phyloP scores from a whole-genome alignment of 176 grass and related monocot genomes.

The Rhipidocladum racemiflorum region DNA sequence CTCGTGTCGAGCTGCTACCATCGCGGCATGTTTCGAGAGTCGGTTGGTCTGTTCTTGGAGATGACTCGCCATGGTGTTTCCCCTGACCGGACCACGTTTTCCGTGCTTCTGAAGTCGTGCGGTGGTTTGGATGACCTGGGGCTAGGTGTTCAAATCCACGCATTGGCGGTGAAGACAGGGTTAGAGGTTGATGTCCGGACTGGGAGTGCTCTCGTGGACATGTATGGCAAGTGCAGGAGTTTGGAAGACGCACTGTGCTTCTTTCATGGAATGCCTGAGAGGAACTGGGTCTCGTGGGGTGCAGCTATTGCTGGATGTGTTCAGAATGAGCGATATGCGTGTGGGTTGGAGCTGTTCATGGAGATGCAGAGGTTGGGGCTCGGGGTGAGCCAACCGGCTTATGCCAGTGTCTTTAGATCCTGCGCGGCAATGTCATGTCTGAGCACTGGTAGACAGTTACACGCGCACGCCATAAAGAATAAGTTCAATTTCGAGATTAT shows the following conservation, averaged over 20 bases:
- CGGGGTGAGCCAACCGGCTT: slow-evolving; percentile 63
- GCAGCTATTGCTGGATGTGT: slow-evolving; percentile 56
- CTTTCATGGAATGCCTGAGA: slow-evolving; percentile 66
- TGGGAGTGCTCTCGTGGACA: slow-evolving; percentile 65
- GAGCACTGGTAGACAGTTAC: slow-evolving; percentile 55
- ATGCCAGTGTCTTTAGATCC: slow-evolving; percentile 77
- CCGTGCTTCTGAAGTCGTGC: slow-evolving; percentile 62
- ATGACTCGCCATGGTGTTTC: slow-evolving; percentile 40
- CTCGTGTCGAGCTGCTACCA: slow-evolving; percentile 52
- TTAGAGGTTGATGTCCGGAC: slow-evolving; percentile 50
- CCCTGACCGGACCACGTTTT: slow-evolving; percentile 52
- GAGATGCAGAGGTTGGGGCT: slow-evolving; percentile 70
- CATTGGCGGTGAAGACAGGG: slow-evolving; percentile 45
- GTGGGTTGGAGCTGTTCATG: slow-evolving; percentile 57
- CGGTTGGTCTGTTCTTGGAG: slow-evolving; percentile 46
- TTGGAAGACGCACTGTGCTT: slow-evolving; percentile 52
- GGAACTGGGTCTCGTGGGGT: slow-evolving; percentile 78
- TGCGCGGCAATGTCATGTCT: slow-evolving; percentile 48
- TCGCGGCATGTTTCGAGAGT: slow-evolving; percentile 28
- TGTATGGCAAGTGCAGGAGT: slow-evolving; percentile 79
- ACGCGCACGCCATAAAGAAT: slow-evolving; percentile 74
- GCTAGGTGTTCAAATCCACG: slow-evolving; percentile 61
- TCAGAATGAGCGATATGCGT: slow-evolving; percentile 51
- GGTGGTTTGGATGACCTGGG: slow-evolving; percentile 40
- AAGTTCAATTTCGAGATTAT: slow-evolving; percentile 59